Evolutionary conservation across 768 basidiomycete genomes (phyloP).

Genomic region (Pleurotus salmoneostramineus): DNA sequence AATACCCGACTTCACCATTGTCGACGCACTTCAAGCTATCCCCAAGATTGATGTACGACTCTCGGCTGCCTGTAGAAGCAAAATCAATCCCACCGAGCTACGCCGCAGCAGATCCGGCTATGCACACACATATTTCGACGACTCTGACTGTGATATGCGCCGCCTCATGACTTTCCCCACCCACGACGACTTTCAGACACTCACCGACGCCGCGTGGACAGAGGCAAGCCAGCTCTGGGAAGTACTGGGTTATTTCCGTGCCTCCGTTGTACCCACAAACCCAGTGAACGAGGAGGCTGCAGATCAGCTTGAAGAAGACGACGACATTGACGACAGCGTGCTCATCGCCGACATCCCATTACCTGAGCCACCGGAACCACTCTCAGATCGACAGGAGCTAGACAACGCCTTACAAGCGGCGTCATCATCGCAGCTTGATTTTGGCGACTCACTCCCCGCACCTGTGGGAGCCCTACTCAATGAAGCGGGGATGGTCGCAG

Average conservation of each 20-base stretch:
- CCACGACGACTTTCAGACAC: conserved; percentile 14
- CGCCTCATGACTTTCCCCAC: conserved; percentile 15
- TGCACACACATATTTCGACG: conserved; percentile 16
- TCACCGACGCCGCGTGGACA: conserved; percentile 9
- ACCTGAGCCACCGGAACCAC: too few species aligned
- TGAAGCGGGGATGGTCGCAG: neutral
- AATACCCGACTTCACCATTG: conserved; percentile 12
- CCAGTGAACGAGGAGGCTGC: too few species aligned
- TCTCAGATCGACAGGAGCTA: neutral
- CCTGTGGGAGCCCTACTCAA: neutral
- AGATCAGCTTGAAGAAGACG: neutral
- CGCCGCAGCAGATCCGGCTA: conserved; percentile 10
- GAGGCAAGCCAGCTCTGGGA: conserved; percentile 14
- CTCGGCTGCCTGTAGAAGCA: neutral
- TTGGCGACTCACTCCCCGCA: neutral
- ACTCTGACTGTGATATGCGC: conserved; percentile 12
- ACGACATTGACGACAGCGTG: too few species aligned
- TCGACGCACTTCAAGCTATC: conserved; percentile 15
- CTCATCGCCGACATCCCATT: too few species aligned
- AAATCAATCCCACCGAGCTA: conserved; percentile 15
- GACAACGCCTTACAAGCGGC: neutral
- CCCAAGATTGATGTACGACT: conserved; percentile 15
- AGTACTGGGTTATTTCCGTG: conserved; percentile 14
- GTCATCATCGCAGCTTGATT: too few species aligned
- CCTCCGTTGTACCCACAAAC: too few species aligned